Base-by-base conservation (phyloP, 1,284 basidiomycete genomes). In the Cutaneotrichosporon mucoides region DNA sequence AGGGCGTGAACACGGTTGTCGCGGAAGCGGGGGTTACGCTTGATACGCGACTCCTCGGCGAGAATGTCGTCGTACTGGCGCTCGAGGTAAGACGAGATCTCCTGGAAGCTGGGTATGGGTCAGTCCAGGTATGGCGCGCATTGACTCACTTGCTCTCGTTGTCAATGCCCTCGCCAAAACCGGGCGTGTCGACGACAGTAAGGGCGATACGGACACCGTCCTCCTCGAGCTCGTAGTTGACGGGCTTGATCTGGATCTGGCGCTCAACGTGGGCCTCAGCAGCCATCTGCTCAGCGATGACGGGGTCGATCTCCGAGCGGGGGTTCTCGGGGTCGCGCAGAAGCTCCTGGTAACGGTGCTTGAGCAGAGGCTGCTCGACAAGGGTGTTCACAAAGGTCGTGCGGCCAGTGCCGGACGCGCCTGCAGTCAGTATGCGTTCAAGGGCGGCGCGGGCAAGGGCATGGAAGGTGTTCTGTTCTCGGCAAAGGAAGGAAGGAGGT, bases 11-110 rank as follows among this genome's bases (percentile, higher is more conserved):
- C 85, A 66, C 93, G 85, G 83, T 98, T 98, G 81, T 99, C 96
- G 75, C 93, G 87, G 86, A 98, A 99, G 65, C 96, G 89, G 33
- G 95, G 94, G 82, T 98, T 98, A 84, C 96, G 95, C 83, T 97
- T 99, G 82, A 99, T 99, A 73, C 96, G 87, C 64, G 92, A 95
- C 82, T 99, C 96, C 79, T 99, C 95, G 9, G 95, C 93, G 64
- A 99, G 84, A 77, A 99, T 97, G 72, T 99, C 95, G 69, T 99
- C 96, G 81, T 99, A 99, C 86, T 99, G 95, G 63, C 95, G 88
- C 79, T 99, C 96, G 64, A 99, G 88, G 81, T 99, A 87, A 64
- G 90, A 90, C 57, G 95, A 88, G 68, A 99, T 99, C 79, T 98
- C 95, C 74, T 90, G 88, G 81, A 96, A 96, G 61, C 92, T 95